A percentile compares a stretch with the other conserved stretches of the same genome.
Conservation (phyloP, 2,329 filamentous ascomycete genomes). For the Tolypocladium cylindrosporum region DNA sequence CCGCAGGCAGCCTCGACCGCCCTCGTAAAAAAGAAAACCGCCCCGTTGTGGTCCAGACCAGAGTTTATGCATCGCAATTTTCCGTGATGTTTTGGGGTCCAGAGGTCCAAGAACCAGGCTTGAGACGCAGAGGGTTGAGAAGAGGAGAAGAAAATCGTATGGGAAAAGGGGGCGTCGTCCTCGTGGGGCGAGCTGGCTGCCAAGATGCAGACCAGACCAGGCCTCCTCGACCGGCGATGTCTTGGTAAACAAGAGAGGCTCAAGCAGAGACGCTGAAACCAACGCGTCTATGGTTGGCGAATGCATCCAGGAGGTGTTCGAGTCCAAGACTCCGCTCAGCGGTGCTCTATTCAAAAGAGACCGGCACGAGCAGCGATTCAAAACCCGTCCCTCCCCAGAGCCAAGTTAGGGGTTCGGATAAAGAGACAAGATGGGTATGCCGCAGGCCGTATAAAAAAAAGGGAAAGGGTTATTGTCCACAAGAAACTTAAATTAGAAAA, state of each 20-base stretch:
- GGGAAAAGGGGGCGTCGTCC: constrained; percentile 7
- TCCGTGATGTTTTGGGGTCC: background rate
- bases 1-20: background rate
- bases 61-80: background rate
- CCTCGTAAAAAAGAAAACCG: too few relatives aligned
- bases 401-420: background rate
- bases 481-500: background rate
- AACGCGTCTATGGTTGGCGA: background rate
- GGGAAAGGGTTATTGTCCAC: background rate
- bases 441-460: background rate
- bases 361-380: constrained; percentile 4
- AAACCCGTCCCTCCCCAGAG: background rate
- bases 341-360: constrained; percentile 2
- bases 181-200: background rate
- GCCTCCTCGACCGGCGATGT: background rate
- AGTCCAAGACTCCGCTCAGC: background rate
- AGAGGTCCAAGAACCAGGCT: background rate
- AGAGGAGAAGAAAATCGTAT: constrained; percentile 11
- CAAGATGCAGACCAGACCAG: background rate
- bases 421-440: background rate
- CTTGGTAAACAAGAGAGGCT: constrained; percentile 1
- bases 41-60: background rate
- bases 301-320: background rate
- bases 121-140: background rate
- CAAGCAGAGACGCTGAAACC: background rate